phyloP scores from a whole-genome alignment of 495 filamentous ascomycete species.

The Lineolata rhizophorae region DNA sequence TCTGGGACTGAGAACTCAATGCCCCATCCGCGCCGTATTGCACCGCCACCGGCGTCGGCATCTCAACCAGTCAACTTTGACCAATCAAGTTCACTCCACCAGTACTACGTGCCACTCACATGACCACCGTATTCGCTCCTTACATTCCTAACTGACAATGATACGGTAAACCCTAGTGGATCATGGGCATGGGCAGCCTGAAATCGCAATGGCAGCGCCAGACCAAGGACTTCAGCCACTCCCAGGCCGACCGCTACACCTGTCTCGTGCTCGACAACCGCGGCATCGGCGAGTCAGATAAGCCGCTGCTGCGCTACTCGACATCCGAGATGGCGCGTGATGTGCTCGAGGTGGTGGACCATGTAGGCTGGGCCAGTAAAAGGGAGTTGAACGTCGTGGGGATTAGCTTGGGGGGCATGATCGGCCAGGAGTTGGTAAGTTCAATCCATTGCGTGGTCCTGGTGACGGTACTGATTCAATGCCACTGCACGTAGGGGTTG shows the following conservation, averaged over 20 bases:
- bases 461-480: background rate
- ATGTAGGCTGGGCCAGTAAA: constrained; percentile 40
- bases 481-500: constrained; percentile 14
- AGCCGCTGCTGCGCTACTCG: constrained; percentile 46
- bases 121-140: too few relatives aligned
- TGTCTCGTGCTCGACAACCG: constrained; percentile 59
- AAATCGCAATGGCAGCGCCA: constrained; percentile 48
- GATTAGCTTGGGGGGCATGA: constrained; percentile 69
- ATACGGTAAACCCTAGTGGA: too few relatives aligned
- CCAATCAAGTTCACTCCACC: constrained; percentile 28
- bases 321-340: constrained; percentile 60
- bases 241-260: constrained; percentile 40
- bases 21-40: too few relatives aligned
- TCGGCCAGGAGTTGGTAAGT: constrained; percentile 66
- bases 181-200: constrained; percentile 20
- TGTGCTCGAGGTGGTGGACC: constrained; percentile 41
- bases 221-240: constrained; percentile 52
- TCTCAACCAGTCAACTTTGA: background rate
- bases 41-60: background rate
- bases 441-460: background rate
- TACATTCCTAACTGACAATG: too few relatives aligned
- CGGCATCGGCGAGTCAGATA: constrained; percentile 57
- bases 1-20: too few relatives aligned
- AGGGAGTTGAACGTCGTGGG: constrained; percentile 49
- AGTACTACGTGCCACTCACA: too few relatives aligned